phyloP scores from a whole-genome alignment of 179 eudicot species.

The Amaranthus tricolor region DNA sequence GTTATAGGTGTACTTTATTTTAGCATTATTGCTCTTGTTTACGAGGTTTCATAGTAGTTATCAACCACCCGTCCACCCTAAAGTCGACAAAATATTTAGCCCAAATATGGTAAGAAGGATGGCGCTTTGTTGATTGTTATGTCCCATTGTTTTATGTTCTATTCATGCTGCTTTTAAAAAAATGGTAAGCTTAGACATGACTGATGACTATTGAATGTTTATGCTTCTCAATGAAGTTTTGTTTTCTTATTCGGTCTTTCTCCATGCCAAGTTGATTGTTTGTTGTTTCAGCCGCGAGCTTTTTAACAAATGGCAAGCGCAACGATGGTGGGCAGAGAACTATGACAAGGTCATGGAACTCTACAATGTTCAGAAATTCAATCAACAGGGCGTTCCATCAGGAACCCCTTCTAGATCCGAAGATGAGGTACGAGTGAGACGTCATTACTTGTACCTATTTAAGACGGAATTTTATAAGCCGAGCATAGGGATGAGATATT shows the following conservation, averaged over 20 bases:
- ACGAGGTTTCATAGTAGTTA: no score
- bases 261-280: slow-evolving; percentile 10
- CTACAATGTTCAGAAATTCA: slow-evolving; percentile 77
- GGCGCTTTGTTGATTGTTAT: neutral
- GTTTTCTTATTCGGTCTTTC: neutral
- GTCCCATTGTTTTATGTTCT: neutral
- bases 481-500: neutral
- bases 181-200: neutral
- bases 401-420: slow-evolving; percentile 67
- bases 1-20: no score
- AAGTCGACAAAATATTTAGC: no score
- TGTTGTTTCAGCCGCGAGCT: slow-evolving; percentile 64
- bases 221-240: neutral
- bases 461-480: neutral
- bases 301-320: slow-evolving; percentile 94
- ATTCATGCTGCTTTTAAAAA: neutral
- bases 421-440: slow-evolving; percentile 55
- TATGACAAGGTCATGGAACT: slow-evolving; percentile 86
- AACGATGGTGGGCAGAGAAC: slow-evolving; percentile 95
- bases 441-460: slow-evolving; percentile 1
- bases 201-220: neutral
- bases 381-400: slow-evolving; percentile 66
- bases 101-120: neutral
- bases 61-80: no score
- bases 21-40: no score